phyloP scores from a whole-genome alignment of 2,329 filamentous ascomycete genomes.

The Ophiostoma angusticollis region DNA sequence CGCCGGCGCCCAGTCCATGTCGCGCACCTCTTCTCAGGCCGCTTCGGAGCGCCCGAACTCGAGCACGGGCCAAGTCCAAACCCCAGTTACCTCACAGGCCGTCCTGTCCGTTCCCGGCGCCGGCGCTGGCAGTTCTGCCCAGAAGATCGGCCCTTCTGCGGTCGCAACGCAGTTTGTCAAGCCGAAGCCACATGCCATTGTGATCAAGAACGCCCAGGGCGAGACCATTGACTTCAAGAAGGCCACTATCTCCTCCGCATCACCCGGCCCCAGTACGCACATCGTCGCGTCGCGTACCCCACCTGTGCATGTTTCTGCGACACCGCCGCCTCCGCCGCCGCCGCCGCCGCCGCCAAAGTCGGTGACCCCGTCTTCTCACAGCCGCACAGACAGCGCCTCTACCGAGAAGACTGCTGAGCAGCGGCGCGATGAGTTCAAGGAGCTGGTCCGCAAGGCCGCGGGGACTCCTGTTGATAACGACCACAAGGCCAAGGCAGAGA shows the following conservation, averaged over 20 bases:
- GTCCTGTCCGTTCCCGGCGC: slow-evolving; percentile 44
- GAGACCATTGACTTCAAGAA: slow-evolving; percentile 60
- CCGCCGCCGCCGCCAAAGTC: slow-evolving; percentile 71
- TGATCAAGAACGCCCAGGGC: slow-evolving; percentile 73
- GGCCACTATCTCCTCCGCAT: slow-evolving; percentile 41
- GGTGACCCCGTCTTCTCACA: slow-evolving; percentile 53
- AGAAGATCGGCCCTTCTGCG: slow-evolving; percentile 22
- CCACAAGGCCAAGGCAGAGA: slow-evolving; percentile 20
- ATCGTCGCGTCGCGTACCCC: slow-evolving; percentile 47
- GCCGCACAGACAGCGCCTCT: slow-evolving; percentile 55
- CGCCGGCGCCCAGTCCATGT: slow-evolving; percentile 58
- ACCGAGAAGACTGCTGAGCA: slow-evolving; percentile 64
- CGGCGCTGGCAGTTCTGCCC: neutral
- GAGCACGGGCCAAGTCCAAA: slow-evolving; percentile 52
- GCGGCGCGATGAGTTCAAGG: slow-evolving; percentile 69
- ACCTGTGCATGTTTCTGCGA: slow-evolving; percentile 59
- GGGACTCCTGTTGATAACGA: slow-evolving; percentile 15
- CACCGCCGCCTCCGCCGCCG: slow-evolving; percentile 71
- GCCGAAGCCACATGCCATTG: slow-evolving; percentile 57
- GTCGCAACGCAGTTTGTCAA: slow-evolving; percentile 35
- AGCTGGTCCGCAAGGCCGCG: slow-evolving; percentile 51
- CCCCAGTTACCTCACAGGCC: slow-evolving; percentile 47
- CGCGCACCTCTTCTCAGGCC: slow-evolving; percentile 67
- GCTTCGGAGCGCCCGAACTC: slow-evolving; percentile 52
- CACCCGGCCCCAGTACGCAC: slow-evolving; percentile 40